Base-by-base conservation (phyloP, 2,329 filamentous ascomycete genomes). In the Cercospora beticola region DNA sequence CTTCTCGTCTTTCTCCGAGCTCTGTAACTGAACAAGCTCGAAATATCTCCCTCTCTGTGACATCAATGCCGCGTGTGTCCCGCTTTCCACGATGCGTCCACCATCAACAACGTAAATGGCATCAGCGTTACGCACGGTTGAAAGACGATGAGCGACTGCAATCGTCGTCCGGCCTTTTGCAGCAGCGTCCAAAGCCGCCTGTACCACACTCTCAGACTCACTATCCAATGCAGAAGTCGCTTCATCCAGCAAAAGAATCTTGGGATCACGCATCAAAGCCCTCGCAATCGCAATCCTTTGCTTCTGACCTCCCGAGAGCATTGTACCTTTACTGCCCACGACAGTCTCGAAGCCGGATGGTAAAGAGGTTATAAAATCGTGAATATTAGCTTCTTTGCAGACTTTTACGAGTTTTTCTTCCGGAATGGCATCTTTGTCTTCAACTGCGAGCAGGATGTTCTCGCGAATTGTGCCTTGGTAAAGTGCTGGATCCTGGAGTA, bases 181-280 rank as follows among this genome's bases (percentile, higher is more conserved):
- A 83, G 83, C 81, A 31, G 74, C 69, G 30, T 92, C 89, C 75
- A 94, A 88, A 0, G 90, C 90, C 0, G 81, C 82, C 78, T 93
- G 89, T 9, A 92, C 87, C 0, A 89, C 80, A 70, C 86, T 86
- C 75, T 92, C 90, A 0, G 86, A 88, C 73, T 89, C 85, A 0
- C 87, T 88, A 72, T 92, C 89, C 0, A 92, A 81, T 65, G 82
- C 84, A 3, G 81, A 84, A 0, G 87, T 89, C 4, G 87, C 86
- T 75, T 89, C 86, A 62, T 89, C 87, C 0, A 89, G 79, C 0
- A 89, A 77, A 2, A 89, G 76, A 5, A 89, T 75, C 6, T 77
- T 76, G 0, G 86, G 86, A 26, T 83, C 80, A 0, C 85, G 80
- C 5, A 87, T 79, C 4, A 88, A 76, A 0, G 86, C 86, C 5